A percentile compares a stretch with the other conserved stretches of the same genome.
These are phyloP conservation scores for Mixia osmundae DNA, from an alignment of 1,284 basidiomycete species.

Conservation along the genomic window DNA sequence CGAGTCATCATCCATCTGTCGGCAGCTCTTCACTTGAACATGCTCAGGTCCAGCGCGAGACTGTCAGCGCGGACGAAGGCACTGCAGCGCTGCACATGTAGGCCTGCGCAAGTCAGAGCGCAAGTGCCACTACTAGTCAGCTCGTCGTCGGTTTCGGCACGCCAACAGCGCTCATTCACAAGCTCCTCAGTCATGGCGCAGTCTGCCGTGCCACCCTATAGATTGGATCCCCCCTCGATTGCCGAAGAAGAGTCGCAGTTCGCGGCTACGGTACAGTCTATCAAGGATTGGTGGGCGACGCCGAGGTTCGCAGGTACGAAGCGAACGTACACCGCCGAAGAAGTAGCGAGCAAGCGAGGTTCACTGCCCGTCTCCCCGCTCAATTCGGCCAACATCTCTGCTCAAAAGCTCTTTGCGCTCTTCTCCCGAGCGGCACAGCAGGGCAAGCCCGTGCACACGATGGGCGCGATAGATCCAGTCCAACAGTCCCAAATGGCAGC, in stretches of 20 bases:
- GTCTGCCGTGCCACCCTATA: slow-evolving; percentile 24
- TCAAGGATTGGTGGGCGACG: slow-evolving; percentile 44
- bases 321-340: slow-evolving; percentile 50
- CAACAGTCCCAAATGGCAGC: slow-evolving; percentile 92
- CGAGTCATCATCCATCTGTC: too few species aligned
- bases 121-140: too few species aligned
- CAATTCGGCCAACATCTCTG: slow-evolving; percentile 42
- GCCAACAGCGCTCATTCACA: too few species aligned
- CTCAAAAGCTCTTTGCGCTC: slow-evolving; percentile 54
- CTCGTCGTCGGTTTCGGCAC: too few species aligned
- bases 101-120: too few species aligned
- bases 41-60: too few species aligned
- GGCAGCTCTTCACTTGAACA: too few species aligned
- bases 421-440: slow-evolving; percentile 40
- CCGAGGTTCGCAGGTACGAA: slow-evolving; percentile 50
- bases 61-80: too few species aligned
- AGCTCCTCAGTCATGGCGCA: too few species aligned
- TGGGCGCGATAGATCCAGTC: slow-evolving; percentile 73
- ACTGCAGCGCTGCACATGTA: too few species aligned
- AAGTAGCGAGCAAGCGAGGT: slow-evolving; percentile 68
- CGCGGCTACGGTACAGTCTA: slow-evolving; percentile 35
- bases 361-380: slow-evolving; percentile 54
- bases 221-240: slow-evolving; percentile 37
- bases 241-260: slow-evolving; percentile 43
- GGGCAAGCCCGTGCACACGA: slow-evolving; percentile 49